A percentile compares a stretch with the other conserved stretches of the same genome.
Evolutionary conservation across 2,329 filamentous ascomycete species (phyloP).

Genomic region (Exophiala bonariae): DNA sequence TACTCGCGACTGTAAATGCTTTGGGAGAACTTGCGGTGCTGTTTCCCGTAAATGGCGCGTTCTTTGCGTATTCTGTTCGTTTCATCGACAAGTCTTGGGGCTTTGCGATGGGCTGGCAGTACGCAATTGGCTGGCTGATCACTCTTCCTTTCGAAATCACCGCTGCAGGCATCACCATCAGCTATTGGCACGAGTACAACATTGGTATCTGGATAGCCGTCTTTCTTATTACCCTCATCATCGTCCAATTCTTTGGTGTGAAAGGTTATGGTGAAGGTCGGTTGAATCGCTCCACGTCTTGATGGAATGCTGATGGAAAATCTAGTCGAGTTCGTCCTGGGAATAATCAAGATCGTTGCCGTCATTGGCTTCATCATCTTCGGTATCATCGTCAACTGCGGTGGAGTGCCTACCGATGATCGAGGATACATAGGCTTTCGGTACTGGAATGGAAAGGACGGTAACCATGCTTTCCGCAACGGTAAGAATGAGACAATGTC

Average conservation of each 20-base stretch:
- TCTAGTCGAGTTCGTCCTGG: constrained; percentile 77
- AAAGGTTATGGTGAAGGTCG: constrained; percentile 74
- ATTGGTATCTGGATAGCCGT: constrained; percentile 77
- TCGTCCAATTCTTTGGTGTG: constrained; percentile 85
- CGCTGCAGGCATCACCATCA: constrained; percentile 69
- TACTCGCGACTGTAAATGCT: constrained; percentile 88
- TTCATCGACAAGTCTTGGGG: constrained; percentile 91
- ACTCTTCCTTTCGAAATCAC: constrained; percentile 84
- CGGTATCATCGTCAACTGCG: constrained; percentile 81
- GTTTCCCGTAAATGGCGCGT: constrained; percentile 88
- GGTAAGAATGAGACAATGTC: constrained; percentile 43
- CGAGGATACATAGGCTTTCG: constrained; percentile 75
- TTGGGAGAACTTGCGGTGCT: constrained; percentile 87
- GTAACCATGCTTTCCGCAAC: constrained; percentile 58
- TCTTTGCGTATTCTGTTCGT: constrained; percentile 85
- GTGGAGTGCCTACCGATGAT: constrained; percentile 63
- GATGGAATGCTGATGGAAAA: not conserved
- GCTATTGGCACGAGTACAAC: constrained; percentile 33
- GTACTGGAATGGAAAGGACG: constrained; percentile 63
- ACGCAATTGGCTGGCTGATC: constrained; percentile 83
- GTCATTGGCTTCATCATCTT: constrained; percentile 88
- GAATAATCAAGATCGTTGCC: constrained; percentile 80
- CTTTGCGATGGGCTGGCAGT: constrained; percentile 95
- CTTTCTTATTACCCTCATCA: constrained; percentile 73
- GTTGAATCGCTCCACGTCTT: not conserved